Conservation (phyloP, 2,329 filamentous ascomycete species). For the Pseudodiploospora longispora region DNA sequence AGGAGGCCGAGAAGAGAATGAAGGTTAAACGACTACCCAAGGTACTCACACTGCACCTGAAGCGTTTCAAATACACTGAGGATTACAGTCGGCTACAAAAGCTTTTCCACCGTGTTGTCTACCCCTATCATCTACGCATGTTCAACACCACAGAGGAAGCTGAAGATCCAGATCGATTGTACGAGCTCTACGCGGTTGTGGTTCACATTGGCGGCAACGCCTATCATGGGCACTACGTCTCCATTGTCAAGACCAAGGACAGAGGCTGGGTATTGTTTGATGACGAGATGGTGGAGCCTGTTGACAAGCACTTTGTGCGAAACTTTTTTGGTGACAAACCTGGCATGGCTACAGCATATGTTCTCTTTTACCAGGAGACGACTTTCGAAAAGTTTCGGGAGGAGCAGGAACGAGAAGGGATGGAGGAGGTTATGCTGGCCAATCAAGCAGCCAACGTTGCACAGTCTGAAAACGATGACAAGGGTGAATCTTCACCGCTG, state of each 20-base stretch:
- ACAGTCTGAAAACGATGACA: conserved; percentile 35
- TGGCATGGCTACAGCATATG: conserved; percentile 88
- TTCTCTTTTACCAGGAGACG: conserved; percentile 95
- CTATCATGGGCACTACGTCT: conserved; percentile 96
- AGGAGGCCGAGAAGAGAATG: conserved; percentile 98
- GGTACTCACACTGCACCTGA: conserved; percentile 85
- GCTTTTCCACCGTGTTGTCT: conserved; percentile 92
- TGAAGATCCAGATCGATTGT: conserved; percentile 84
- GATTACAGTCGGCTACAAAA: conserved; percentile 91
- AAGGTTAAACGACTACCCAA: conserved; percentile 94
- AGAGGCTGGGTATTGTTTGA: conserved; percentile 94
- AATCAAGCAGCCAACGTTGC: conserved; percentile 49
- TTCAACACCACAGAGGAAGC: conserved; percentile 97
- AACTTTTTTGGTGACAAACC: conserved; percentile 96
- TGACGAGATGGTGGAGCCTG: conserved; percentile 96
- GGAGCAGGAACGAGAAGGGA: conserved; percentile 76
- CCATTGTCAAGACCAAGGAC: conserved; percentile 95
- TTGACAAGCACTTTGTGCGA: conserved; percentile 90
- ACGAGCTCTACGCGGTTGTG: conserved; percentile 94
- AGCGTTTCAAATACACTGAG: conserved; percentile 97
- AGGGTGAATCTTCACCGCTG: conserved; percentile 36
- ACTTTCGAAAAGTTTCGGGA: conserved; percentile 58
- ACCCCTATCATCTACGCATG: conserved; percentile 90
- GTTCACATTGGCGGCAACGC: conserved; percentile 96
- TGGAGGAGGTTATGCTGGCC: conserved; percentile 51